Evolutionary conservation across 306 rosid genomes (phyloP), one percentile per base, ranked within the genome.

Genomic region (Purshia tridentata): DNA sequence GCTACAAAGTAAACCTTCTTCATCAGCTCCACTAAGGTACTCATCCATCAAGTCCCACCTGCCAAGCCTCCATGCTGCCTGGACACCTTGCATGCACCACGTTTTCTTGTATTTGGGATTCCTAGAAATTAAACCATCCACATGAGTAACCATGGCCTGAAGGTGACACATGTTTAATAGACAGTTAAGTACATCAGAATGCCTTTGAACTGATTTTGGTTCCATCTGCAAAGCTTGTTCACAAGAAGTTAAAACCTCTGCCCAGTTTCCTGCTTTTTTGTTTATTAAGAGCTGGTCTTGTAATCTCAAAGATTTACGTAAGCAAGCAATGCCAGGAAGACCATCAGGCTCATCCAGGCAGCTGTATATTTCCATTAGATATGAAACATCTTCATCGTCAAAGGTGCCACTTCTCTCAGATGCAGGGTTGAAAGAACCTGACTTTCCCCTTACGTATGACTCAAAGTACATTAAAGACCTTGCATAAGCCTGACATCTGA

Each of bases 71-170:
- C 97, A 94, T 63, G 98, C 97, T 73, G 98, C 98, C 85, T 94
- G 98, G 80, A 94, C 92, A 75, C 98, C 98, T 85, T 94, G 98
- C 97, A 91, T 91, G 84, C 91, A 94, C 98, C 97, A 94, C 53
- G 87, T 86, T 85, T 94, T 91, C 88, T 89, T 94, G 87, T 89
- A 94, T 54, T 78, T 77, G 63, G 96, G 97, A 78, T 89, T 81
- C 83, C 98, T 84, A 73, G 91, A 89, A 60, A 89, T 82, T 69
- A 94, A 86, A 68, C 97, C 98, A 89, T 94, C 98, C 81, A 94
- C 97, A 80, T 89, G 96, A 74, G 96, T 94, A 65, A 86, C 96
- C 98, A 94, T 91, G 42, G 97, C 97, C 84, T 94, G 98, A 82
- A 94, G 97, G 82, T 94, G 97, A 84, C 95, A 94, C 98, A 94